Conservation (phyloP, 768 basidiomycete genomes). For the Boletus vinaceobasis region DNA sequence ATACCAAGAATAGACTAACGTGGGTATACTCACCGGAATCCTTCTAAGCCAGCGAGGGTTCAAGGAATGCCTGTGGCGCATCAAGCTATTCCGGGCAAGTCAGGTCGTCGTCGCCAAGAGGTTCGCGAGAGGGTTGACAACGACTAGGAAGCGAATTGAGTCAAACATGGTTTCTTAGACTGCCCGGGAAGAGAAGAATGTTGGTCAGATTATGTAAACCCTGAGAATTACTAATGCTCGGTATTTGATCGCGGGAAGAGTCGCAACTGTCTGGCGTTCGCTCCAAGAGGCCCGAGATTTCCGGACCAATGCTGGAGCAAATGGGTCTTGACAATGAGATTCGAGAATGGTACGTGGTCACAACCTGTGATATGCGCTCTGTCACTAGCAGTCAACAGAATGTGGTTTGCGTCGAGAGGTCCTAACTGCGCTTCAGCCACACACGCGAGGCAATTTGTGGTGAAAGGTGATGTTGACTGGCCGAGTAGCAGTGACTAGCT, state of each 20-base stretch:
- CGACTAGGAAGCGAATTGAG: neutral
- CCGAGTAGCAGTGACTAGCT: neutral
- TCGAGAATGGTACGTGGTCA: neutral
- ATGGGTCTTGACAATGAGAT: neutral
- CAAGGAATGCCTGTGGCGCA: too few species aligned
- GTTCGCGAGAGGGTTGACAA: neutral
- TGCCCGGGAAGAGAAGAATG: too few species aligned
- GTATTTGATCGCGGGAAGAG: neutral
- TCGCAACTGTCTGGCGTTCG: too few species aligned
- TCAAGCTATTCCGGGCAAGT: neutral
- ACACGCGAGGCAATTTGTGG: neutral
- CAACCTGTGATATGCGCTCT: neutral
- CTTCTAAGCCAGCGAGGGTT: neutral
- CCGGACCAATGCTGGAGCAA: neutral
- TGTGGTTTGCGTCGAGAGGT: neutral
- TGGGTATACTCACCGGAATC: neutral
- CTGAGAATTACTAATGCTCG: too few species aligned
- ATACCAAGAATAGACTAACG: neutral
- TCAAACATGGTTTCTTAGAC: neutral
- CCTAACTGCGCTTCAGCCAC: neutral
- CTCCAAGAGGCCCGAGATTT: neutral
- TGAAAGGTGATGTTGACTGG: neutral
- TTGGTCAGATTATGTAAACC: too few species aligned
- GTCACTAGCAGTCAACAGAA: neutral
- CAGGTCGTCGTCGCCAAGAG: too few species aligned